Evolutionary conservation across 768 basidiomycete genomes (phyloP), one percentile per base, ranked within the genome.

Genomic region (Holtermannia corniformis): DNA sequence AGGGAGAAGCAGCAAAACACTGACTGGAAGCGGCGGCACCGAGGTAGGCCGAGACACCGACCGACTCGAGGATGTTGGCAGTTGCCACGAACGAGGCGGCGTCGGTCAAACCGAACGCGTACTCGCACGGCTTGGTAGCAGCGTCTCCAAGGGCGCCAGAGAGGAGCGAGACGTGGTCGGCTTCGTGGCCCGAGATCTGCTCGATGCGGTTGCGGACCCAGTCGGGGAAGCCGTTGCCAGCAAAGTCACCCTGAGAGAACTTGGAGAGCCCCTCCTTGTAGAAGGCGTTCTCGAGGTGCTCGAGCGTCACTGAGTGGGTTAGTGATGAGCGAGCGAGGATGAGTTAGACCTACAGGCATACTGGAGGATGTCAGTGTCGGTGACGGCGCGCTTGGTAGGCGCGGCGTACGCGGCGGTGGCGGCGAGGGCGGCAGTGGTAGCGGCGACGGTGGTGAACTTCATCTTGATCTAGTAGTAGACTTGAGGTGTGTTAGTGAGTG

Each of bases 161-260:
- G 24, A 85, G 73, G 63, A 80, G 76, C 5, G 74, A 62, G 54
- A 81, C 80, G 69, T 86, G 84, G 11, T 71, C 68, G 25, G 66
- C 62, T 63, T 84, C 81, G 65, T 84, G 82, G 28, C 74, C 68
- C 20, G 69, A 67, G 50, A 85, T 79, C 64, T 84, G 76, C 20
- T 68, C 58, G 58, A 80, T 76, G 26, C 64, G 57, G 50, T 53
- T 41, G 24, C 63, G 55, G 49, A 78, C 78, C 74, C 76, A 79
- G 52, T 47, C 72, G 43, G 46, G 75, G 73, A 62, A 74, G 24
- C 75, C 75, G 24, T 74, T 75, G 32, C 64, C 49, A 21, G 54
- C 52, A 61, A 78, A 79, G 1, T 79, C 82, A 19, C 75, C 76
- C 3, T 71, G 60, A 27, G 59, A 58, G 68, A 81, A 84, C 48